Evolutionary conservation across 2,329 filamentous ascomycete species (phyloP).

Genomic region (Aspergillus versicolor): DNA sequence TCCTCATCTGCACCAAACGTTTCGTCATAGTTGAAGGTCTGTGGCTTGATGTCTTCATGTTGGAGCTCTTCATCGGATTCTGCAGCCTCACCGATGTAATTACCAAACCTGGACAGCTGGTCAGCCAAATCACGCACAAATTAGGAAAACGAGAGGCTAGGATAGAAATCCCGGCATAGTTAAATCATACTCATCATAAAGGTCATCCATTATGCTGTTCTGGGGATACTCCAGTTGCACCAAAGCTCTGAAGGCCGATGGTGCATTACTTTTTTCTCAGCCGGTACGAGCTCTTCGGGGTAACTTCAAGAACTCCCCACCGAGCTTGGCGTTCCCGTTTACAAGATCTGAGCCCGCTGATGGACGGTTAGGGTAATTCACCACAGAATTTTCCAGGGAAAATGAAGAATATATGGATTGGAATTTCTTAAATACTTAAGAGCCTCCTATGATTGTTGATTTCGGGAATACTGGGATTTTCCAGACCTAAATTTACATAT

Average conservation of each 20-base stretch:
- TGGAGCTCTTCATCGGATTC: conserved; percentile 84
- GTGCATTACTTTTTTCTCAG: conserved; percentile 18
- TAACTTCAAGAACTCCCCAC: conserved; percentile 12
- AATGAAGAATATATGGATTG: neutral
- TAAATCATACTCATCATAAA: conserved; percentile 80
- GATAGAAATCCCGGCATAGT: neutral
- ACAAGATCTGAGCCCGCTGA: neutral
- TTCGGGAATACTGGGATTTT: neutral
- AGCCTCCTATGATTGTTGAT: neutral
- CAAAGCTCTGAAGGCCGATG: conserved; percentile 11
- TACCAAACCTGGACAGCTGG: conserved; percentile 71
- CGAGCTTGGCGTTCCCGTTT: conserved; percentile 10
- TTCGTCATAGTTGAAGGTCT: conserved; percentile 76
- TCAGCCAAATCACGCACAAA: conserved; percentile 14
- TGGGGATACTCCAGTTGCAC: conserved; percentile 10
- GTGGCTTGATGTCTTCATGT: conserved; percentile 71
- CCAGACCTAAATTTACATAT: neutral
- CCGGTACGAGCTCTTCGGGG: conserved; percentile 11
- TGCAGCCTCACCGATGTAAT: conserved; percentile 93
- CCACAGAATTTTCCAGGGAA: neutral
- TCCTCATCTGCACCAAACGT: conserved; percentile 63
- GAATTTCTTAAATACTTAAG: neutral
- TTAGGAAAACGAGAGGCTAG: neutral
- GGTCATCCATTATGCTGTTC: conserved; percentile 73
- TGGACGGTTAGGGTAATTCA: neutral